phyloP scores from a whole-genome alignment of 148 eudicot species.

The Amaranthus palmeri region DNA sequence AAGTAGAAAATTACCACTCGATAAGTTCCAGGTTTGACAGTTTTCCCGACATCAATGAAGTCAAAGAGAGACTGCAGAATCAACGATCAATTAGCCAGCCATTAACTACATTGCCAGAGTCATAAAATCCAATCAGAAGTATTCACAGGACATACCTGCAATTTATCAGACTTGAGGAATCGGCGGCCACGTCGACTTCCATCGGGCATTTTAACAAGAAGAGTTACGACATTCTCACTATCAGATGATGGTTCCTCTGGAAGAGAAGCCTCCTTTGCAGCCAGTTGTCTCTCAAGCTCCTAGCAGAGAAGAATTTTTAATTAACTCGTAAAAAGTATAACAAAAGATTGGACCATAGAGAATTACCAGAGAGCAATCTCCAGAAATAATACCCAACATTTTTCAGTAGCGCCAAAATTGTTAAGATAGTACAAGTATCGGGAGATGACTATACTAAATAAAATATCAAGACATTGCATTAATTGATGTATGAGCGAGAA shows the following conservation, averaged over 20 bases:
- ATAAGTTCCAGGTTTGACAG: constrained; percentile 78
- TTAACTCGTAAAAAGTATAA: neutral
- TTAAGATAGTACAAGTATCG: no score
- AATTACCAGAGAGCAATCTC: neutral
- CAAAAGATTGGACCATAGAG: neutral
- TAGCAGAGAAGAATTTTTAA: constrained; percentile 12
- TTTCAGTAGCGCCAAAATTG: neutral
- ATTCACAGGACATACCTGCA: constrained; percentile 51
- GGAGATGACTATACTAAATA: no score
- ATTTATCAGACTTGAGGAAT: constrained; percentile 69
- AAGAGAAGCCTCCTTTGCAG: constrained; percentile 91
- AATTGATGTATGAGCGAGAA: no score
- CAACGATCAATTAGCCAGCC: constrained; percentile 15
- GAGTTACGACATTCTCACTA: constrained; percentile 75
- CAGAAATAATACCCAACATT: neutral
- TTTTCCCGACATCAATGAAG: constrained; percentile 84
- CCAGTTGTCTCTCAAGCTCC: constrained; percentile 92
- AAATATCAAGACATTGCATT: no score
- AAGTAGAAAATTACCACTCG: constrained; percentile 60
- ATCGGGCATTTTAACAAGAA: constrained; percentile 92
- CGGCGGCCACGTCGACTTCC: constrained; percentile 86
- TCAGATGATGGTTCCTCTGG: constrained; percentile 79
- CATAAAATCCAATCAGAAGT: constrained; percentile 9
- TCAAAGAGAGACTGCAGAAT: constrained; percentile 68
- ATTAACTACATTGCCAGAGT: constrained; percentile 5